These are phyloP conservation scores for Suillus tomentosus DNA, from an alignment of 768 basidiomycete genomes.

Conservation along the genomic window DNA sequence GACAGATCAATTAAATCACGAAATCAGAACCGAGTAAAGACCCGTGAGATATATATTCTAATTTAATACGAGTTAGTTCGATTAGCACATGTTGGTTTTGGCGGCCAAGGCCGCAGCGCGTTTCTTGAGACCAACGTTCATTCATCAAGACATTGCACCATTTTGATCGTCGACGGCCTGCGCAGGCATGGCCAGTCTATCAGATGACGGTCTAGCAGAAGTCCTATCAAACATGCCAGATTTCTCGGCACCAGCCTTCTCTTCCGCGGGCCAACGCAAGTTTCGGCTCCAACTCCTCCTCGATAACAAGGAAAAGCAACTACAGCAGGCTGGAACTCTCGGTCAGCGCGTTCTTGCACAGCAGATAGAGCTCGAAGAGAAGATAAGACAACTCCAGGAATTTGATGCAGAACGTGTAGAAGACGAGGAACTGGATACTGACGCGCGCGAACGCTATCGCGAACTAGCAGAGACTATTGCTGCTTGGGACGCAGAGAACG, in stretches of 20 bases:
- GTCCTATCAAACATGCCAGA: slow-evolving; percentile 42
- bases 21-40: not conserved
- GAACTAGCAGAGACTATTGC: slow-evolving; percentile 77
- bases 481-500: slow-evolving; percentile 80
- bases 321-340: slow-evolving; percentile 87
- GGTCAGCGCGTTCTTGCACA: slow-evolving; percentile 93
- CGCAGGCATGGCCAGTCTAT: slow-evolving; percentile 43
- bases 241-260: slow-evolving; percentile 42
- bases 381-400: slow-evolving; percentile 81
- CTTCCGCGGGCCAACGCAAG: slow-evolving; percentile 61
- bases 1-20: too few species aligned
- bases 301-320: slow-evolving; percentile 89
- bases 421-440: slow-evolving; percentile 63
- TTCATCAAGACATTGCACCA: slow-evolving; percentile 17
- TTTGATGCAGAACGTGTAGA: slow-evolving; percentile 63
- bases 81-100: slow-evolving; percentile 6
- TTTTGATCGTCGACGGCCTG: slow-evolving; percentile 17
- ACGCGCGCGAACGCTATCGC: slow-evolving; percentile 71
- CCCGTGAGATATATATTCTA: slow-evolving; percentile 10
- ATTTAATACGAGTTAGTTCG: not conserved
- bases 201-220: slow-evolving; percentile 37
- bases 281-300: slow-evolving; percentile 69
- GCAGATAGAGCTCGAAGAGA: slow-evolving; percentile 89
- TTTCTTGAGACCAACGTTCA: slow-evolving; percentile 4
- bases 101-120: slow-evolving; percentile 4